Evolutionary conservation across 2,329 filamentous ascomycete species (phyloP).

Genomic region (Penicillium sp.): DNA sequence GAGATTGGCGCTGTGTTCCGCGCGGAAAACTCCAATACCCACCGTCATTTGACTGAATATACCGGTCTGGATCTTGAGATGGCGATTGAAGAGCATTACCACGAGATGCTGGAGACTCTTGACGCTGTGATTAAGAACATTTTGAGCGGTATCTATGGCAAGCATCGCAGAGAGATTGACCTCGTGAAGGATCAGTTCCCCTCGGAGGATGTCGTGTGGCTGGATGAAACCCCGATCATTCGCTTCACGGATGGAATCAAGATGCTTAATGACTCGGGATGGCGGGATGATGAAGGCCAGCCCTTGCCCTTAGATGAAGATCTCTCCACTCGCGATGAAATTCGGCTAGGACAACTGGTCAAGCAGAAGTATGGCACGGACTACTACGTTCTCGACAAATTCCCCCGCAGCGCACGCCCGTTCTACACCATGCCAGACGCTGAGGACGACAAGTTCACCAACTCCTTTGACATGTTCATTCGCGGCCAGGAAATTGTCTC

Average conservation of each 20-base stretch:
- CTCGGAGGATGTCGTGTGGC: conserved; percentile 77
- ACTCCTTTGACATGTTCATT: conserved; percentile 93
- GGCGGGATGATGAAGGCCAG: conserved; percentile 70
- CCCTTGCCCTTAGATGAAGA: conserved; percentile 67
- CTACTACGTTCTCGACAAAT: conserved; percentile 92
- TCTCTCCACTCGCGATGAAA: conserved; percentile 77
- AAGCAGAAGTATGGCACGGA: conserved; percentile 83
- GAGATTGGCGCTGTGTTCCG: conserved; percentile 88
- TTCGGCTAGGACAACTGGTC: conserved; percentile 74
- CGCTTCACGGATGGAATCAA: conserved; percentile 72
- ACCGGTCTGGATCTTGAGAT: conserved; percentile 91
- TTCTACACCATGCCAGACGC: conserved; percentile 88
- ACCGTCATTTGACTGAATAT: conserved; percentile 89
- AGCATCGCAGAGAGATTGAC: conserved; percentile 66
- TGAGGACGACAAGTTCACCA: conserved; percentile 66
- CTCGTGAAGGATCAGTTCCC: conserved; percentile 78
- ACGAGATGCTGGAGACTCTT: conserved; percentile 74
- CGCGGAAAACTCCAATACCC: conserved; percentile 92
- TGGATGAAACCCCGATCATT: conserved; percentile 77
- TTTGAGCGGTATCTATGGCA: conserved; percentile 63
- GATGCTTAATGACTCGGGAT: conserved; percentile 72
- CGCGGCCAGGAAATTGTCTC: conserved; percentile 89
- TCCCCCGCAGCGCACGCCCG: conserved; percentile 73
- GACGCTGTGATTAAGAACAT: conserved; percentile 78
- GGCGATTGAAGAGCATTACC: conserved; percentile 81